Conservation (phyloP, 2,329 filamentous ascomycete genomes). For the Didymellaceae sp. region DNA sequence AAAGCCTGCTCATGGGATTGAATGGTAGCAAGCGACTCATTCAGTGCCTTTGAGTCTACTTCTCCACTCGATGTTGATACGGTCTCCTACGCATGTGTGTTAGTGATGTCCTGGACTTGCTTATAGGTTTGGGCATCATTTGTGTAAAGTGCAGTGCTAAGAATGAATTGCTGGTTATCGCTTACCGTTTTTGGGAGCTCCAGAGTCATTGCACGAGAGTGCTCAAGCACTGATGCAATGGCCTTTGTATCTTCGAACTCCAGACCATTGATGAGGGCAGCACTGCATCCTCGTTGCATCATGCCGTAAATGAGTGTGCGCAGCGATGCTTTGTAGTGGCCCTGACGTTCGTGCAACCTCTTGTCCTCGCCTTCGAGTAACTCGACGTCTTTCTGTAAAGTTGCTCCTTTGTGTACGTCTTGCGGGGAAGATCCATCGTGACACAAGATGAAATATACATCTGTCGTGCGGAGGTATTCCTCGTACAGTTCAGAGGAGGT, state of each 20-base stretch:
- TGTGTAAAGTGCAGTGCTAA: background rate
- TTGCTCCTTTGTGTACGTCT: slow-evolving; percentile 28
- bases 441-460: slow-evolving; percentile 71
- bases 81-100: slow-evolving; percentile 2
- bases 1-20: slow-evolving; percentile 27
- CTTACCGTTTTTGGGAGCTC: slow-evolving; percentile 28
- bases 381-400: slow-evolving; percentile 26
- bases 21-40: slow-evolving; percentile 29
- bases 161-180: background rate
- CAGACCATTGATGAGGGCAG: slow-evolving; percentile 68
- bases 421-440: slow-evolving; percentile 63
- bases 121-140: background rate
- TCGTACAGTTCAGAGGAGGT: slow-evolving; percentile 59
- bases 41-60: slow-evolving; percentile 24
- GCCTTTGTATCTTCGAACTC: slow-evolving; percentile 71
- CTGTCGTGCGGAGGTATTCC: slow-evolving; percentile 60
- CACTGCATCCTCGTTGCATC: slow-evolving; percentile 62
- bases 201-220: slow-evolving; percentile 27
- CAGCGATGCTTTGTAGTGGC: slow-evolving; percentile 39
- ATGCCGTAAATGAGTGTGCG: slow-evolving; percentile 63
- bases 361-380: slow-evolving; percentile 28
- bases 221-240: slow-evolving; percentile 31
- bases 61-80: slow-evolving; percentile 2
- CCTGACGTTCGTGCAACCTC: slow-evolving; percentile 25
- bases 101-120: background rate